phyloP scores from a whole-genome alignment of 1,284 basidiomycete genomes.

The Malassezia furfur region DNA sequence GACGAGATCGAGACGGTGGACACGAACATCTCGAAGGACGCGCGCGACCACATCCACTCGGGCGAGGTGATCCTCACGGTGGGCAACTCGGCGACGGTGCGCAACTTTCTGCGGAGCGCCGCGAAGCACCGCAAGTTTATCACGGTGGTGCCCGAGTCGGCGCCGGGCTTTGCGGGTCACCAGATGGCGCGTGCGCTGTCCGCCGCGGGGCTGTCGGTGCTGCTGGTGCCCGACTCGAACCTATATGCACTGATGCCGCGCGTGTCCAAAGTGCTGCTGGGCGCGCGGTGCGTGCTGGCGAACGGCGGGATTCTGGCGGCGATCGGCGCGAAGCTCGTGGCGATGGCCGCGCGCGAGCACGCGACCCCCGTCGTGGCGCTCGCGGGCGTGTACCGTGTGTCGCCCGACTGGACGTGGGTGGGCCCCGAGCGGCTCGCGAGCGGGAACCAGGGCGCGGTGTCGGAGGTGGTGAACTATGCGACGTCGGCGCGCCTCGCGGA shows the following conservation, averaged over 20 bases:
- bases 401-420: constrained; percentile 75
- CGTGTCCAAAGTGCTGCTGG: constrained; percentile 88
- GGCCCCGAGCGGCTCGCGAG: constrained; percentile 20
- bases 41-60: constrained; percentile 90
- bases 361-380: constrained; percentile 87
- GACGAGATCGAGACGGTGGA: constrained; percentile 94
- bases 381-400: constrained; percentile 90
- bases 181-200: constrained; percentile 62
- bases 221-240: constrained; percentile 88
- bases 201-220: constrained; percentile 78
- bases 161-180: constrained; percentile 76
- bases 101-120: constrained; percentile 80
- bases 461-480: constrained; percentile 56
- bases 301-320: constrained; percentile 90
- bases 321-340: constrained; percentile 71
- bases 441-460: constrained; percentile 54
- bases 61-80: constrained; percentile 94
- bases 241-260: constrained; percentile 93
- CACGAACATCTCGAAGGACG: constrained; percentile 85
- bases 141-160: constrained; percentile 88
- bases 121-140: constrained; percentile 86
- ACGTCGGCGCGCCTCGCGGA: constrained; percentile 54
- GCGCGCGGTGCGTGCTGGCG: constrained; percentile 83
- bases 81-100: constrained; percentile 83
- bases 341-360: constrained; percentile 81